Percentiles rank a stretch among this genome's conserved stretches.
phyloP scores from a whole-genome alignment of 2,329 filamentous ascomycete species.

The Hansfordia pulvinata region DNA sequence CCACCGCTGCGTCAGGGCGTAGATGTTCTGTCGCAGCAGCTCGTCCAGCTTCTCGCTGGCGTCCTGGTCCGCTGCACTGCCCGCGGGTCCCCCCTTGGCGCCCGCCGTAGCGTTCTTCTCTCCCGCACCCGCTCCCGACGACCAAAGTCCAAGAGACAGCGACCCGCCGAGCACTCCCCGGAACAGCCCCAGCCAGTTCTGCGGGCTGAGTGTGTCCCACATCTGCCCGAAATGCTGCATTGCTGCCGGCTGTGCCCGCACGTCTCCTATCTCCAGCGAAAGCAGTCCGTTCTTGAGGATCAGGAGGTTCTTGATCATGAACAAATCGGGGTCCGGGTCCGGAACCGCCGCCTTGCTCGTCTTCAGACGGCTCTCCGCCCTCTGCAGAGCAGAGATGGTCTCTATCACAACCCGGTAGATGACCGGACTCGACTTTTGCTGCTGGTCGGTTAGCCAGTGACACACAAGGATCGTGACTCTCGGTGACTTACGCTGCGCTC shows the following conservation, averaged over 20 bases:
- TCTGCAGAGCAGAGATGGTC: slow-evolving; percentile 70
- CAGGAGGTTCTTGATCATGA: slow-evolving; percentile 88
- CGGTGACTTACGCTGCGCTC: slow-evolving; percentile 40
- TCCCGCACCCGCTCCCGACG: too few relatives aligned
- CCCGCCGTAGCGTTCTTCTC: too few relatives aligned
- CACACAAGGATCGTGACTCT: neutral
- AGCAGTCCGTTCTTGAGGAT: slow-evolving; percentile 93
- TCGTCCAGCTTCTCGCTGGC: slow-evolving; percentile 53
- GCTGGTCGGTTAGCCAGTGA: slow-evolving; percentile 6
- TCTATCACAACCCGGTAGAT: slow-evolving; percentile 70
- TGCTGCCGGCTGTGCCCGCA: slow-evolving; percentile 34
- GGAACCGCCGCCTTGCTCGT: slow-evolving; percentile 35
- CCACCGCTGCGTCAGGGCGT: slow-evolving; percentile 49
- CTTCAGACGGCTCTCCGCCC: slow-evolving; percentile 59
- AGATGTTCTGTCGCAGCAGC: slow-evolving; percentile 47
- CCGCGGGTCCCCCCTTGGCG: slow-evolving; percentile 6
- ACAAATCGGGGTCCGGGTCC: slow-evolving; percentile 68
- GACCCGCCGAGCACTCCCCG: slow-evolving; percentile 42
- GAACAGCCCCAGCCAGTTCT: slow-evolving; percentile 46
- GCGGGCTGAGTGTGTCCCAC: slow-evolving; percentile 47
- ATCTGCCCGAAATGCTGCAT: slow-evolving; percentile 53
- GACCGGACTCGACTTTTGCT: slow-evolving; percentile 39
- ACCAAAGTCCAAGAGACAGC: slow-evolving; percentile 22
- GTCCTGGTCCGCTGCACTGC: slow-evolving; percentile 25
- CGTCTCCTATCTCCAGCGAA: slow-evolving; percentile 79